These are phyloP conservation scores for Croton setiger DNA, from an alignment of 441 rosid genomes.

Conservation along the genomic window DNA sequence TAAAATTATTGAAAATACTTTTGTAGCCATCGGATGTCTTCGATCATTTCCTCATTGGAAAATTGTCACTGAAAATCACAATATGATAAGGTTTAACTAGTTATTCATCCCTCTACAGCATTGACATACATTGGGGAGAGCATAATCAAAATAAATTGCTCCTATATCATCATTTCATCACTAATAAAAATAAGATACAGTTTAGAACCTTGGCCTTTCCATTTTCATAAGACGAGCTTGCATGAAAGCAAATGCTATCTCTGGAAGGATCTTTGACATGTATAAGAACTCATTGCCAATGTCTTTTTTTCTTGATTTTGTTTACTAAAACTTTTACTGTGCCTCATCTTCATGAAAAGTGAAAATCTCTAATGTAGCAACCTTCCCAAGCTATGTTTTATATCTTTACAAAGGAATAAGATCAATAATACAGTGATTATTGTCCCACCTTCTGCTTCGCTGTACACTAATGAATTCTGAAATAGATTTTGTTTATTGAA, in stretches of 20 bases:
- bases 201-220: not conserved
- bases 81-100: not conserved
- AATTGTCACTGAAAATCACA: not conserved
- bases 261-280: not conserved
- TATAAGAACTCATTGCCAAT: not conserved
- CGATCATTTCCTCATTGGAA: not conserved
- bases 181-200: not conserved
- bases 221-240: not conserved
- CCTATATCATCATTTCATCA: not conserved
- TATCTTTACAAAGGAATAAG: too few relatives aligned
- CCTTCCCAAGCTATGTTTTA: not conserved
- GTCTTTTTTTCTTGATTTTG: not conserved
- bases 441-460: not conserved
- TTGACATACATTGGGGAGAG: not conserved
- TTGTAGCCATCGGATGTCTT: not conserved
- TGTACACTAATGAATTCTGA: not conserved
- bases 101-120: not conserved
- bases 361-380: not conserved
- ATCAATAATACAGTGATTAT: not conserved
- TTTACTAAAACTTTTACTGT: not conserved
- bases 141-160: not conserved
- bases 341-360: not conserved
- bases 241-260: not conserved
- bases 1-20: not conserved
- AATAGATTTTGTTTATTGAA: not conserved